Evolutionary conservation across 352 stramenopile genomes (phyloP), one percentile per base, ranked within the genome.

Genomic region (Pythium brassicae): DNA sequence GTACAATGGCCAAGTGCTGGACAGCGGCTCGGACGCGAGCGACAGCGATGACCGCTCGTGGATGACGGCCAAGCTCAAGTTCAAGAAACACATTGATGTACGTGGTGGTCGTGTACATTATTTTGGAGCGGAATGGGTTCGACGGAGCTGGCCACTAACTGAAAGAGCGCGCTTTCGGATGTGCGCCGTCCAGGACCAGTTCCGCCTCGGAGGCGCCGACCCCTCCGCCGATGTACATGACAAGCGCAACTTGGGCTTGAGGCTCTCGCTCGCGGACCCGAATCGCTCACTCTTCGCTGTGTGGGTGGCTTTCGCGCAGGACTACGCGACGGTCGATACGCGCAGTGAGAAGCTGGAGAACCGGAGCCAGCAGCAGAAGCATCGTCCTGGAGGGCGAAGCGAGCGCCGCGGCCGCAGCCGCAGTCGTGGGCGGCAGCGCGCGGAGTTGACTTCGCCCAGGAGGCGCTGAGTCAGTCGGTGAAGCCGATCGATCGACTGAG

Each of bases 51-150:
- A 86, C 55, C 72, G 71, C 35, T 89, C 80, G 14, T 95, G 86
- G 86, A 91, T 92, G 78, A 78, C 74, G 1, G 77, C 80, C n/a
- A 90, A 94, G 63, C 76, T 95, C 46, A 91, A 91, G 68, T 94
- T 94, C 65, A 90, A 87, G 59, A 93, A 93, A 50, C 86, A 95
- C 63, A 92, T 94, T 32, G 86, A 95, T 57, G 86, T 93, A 76
- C 39, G 62, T 63, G 19, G 23, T 0, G 35, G 15, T 17, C 12
- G 20, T 45, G 29, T 10, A 8, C 2, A 7, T 27, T 2, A 3
- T 11, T 23, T 47, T 65, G 15, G 19, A 22, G 0, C 44, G 20
- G 10, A 4, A 25, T 47, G 34, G 3, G 11, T 55, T 2, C 10
- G n/a, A 42, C 10, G 4, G 15, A 27, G 25, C 10, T 23, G 42